phyloP scores from a whole-genome alignment of 805 yeast genomes.

The Jamesozyma jinghongensis region DNA sequence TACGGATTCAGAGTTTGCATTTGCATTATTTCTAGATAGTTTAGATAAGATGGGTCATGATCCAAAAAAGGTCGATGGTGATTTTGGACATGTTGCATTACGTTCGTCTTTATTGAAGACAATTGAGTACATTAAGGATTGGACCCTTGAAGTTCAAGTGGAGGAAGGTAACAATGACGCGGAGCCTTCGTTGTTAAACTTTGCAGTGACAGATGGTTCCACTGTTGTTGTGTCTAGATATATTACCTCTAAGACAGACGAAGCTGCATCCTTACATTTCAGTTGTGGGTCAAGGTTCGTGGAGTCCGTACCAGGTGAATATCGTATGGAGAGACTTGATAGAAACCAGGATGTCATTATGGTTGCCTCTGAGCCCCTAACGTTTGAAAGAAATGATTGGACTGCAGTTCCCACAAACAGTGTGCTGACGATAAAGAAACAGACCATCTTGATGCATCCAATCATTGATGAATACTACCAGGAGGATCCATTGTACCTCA shows the following conservation, averaged over 20 bases:
- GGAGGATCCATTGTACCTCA: constrained; percentile 51
- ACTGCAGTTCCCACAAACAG: constrained; percentile 93
- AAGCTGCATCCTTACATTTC: constrained; percentile 93
- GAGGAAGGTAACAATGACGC: background rate
- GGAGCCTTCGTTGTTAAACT: constrained; percentile 82
- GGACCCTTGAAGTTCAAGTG: constrained; percentile 56
- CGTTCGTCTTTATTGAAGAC: constrained; percentile 65
- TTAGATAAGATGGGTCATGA: constrained; percentile 67
- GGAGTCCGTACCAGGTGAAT: constrained; percentile 85
- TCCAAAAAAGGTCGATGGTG: constrained; percentile 40
- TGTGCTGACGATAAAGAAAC: constrained; percentile 66
- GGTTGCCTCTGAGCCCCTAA: constrained; percentile 94
- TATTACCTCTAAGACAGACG: constrained; percentile 81
- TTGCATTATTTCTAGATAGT: constrained; percentile 78
- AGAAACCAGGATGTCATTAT: constrained; percentile 91
- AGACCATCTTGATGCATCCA: constrained; percentile 86
- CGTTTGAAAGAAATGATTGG: constrained; percentile 97
- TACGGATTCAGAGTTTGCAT: constrained; percentile 93
- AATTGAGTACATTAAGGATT: constrained; percentile 62
- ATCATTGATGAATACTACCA: constrained; percentile 83
- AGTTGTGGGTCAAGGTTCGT: constrained; percentile 87
- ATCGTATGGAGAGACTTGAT: constrained; percentile 87
- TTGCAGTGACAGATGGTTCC: constrained; percentile 91
- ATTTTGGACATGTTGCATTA: constrained; percentile 47
- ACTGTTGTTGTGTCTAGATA: constrained; percentile 81